These are phyloP conservation scores for Halenospora varia DNA, from an alignment of 495 filamentous ascomycete genomes.

Conservation along the genomic window DNA sequence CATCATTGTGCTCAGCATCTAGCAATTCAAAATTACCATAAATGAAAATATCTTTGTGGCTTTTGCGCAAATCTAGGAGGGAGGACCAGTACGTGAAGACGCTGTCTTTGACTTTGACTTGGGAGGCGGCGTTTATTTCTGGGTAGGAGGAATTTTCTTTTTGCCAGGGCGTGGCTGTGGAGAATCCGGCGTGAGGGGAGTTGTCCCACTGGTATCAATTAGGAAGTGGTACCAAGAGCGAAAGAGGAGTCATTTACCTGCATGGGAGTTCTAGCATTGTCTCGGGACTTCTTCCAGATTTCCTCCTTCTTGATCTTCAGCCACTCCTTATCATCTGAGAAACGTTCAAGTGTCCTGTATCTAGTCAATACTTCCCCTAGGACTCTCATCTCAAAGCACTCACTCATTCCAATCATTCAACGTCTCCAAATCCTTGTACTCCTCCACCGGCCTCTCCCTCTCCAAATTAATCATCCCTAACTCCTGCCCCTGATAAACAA, in stretches of 20 bases:
- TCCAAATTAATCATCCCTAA: slow-evolving; percentile 75
- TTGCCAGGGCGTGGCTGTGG: slow-evolving; percentile 51
- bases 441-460: slow-evolving; percentile 52
- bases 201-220: slow-evolving; percentile 40
- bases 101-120: slow-evolving; percentile 34
- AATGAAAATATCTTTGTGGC: slow-evolving; percentile 39
- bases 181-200: slow-evolving; percentile 46
- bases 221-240: neutral
- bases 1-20: slow-evolving; percentile 31
- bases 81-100: slow-evolving; percentile 44
- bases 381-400: neutral
- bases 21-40: slow-evolving; percentile 42
- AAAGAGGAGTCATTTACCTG: slow-evolving; percentile 30
- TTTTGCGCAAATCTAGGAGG: slow-evolving; percentile 37
- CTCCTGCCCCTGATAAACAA: slow-evolving; percentile 75
- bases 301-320: slow-evolving; percentile 4
- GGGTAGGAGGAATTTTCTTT: slow-evolving; percentile 48
- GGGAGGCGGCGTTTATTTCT: slow-evolving; percentile 45
- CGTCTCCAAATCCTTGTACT: slow-evolving; percentile 71
- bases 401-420: slow-evolving; percentile 48
- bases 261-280: slow-evolving; percentile 57
- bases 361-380: neutral
- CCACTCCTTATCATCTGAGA: slow-evolving; percentile 16
- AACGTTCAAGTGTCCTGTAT: neutral
- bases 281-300: slow-evolving; percentile 48